These are phyloP conservation scores for Borovskyia barvae DNA, from an alignment of 208 protist species.

Conservation along the genomic window DNA sequence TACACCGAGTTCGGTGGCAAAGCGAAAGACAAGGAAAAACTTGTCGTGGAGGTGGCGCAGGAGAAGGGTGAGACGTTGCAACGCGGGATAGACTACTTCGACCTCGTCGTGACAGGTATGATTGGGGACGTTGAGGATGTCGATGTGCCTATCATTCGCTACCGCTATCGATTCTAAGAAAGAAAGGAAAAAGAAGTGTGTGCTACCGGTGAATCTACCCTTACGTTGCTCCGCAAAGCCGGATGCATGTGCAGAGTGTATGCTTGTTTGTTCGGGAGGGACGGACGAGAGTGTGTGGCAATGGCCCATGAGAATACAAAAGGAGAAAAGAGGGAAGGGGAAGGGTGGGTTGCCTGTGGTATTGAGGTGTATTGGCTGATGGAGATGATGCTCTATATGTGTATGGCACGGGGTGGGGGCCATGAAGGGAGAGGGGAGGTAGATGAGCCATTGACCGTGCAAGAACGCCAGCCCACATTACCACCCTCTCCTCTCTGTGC, in stretches of 20 bases:
- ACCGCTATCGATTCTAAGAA: conserved; percentile 30
- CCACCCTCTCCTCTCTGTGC: too few relatives aligned
- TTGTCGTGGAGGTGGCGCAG: conserved; percentile 54
- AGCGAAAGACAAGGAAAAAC: conserved; percentile 61
- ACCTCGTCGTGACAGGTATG: conserved; percentile 72
- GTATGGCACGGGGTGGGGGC: too few relatives aligned
- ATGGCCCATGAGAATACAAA: background rate
- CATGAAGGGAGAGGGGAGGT: too few relatives aligned
- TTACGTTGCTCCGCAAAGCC: background rate
- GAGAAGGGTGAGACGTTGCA: conserved; percentile 55
- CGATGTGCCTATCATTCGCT: conserved; percentile 82
- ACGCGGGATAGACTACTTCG: conserved; percentile 64
- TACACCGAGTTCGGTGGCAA: conserved; percentile 82
- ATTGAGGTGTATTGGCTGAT: background rate
- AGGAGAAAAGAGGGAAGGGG: background rate
- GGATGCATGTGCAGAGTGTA: too few relatives aligned
- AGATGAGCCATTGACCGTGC: too few relatives aligned
- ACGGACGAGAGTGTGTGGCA: background rate
- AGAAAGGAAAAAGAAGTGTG: background rate
- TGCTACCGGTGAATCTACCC: background rate
- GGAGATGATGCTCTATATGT: too few relatives aligned
- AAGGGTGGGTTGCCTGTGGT: too few relatives aligned
- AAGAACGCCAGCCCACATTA: too few relatives aligned
- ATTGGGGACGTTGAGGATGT: conserved; percentile 79
- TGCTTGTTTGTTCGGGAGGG: too few relatives aligned